Conservation (phyloP, 306 rosid species). For the Castanea crenata region DNA sequence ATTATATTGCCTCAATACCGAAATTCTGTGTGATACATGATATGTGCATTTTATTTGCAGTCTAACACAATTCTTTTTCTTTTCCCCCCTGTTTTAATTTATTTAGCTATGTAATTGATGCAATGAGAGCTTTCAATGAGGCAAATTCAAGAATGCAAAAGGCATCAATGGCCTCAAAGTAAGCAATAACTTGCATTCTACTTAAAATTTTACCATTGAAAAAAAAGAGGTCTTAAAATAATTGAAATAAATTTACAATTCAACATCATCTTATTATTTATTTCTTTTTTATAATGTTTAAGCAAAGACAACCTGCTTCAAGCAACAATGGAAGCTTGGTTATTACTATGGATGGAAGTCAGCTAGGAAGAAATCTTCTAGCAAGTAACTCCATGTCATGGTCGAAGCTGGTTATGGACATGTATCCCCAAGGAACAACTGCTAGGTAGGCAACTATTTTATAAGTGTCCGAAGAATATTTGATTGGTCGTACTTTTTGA, state of each 20-base stretch:
- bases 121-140: constrained; percentile 56
- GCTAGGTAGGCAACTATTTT: constrained; percentile 51
- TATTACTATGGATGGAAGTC: constrained; percentile 51
- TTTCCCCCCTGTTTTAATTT: background rate
- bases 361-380: constrained; percentile 32
- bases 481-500: background rate
- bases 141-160: constrained; percentile 36
- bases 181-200: constrained; percentile 28
- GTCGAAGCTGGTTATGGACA: constrained; percentile 68
- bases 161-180: constrained; percentile 52
- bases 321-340: constrained; percentile 63
- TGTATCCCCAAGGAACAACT: constrained; percentile 66
- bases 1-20: constrained; percentile 13
- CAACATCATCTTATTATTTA: constrained; percentile 37
- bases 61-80: constrained; percentile 14
- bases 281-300: constrained; percentile 49
- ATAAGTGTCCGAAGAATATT: background rate
- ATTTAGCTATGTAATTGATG: constrained; percentile 73
- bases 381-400: constrained; percentile 53
- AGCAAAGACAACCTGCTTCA: constrained; percentile 93
- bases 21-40: constrained; percentile 9
- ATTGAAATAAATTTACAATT: constrained; percentile 18
- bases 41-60: constrained; percentile 14
- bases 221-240: constrained; percentile 11
- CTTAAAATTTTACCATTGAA: constrained; percentile 13